phyloP scores from a whole-genome alignment of 306 rosid genomes.

The Arachis stenosperma region DNA sequence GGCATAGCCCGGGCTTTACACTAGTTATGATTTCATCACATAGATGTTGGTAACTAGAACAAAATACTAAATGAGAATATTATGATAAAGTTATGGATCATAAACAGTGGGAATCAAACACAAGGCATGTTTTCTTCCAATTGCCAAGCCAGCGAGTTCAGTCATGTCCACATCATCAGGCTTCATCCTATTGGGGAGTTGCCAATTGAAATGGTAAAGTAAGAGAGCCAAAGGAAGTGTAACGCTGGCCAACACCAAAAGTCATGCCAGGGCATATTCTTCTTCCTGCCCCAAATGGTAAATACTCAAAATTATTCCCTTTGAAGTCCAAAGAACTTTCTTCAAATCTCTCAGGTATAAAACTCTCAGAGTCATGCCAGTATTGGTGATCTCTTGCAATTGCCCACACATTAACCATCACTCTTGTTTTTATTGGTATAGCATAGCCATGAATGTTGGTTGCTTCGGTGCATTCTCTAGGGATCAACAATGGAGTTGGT shows the following conservation, averaged over 20 bases:
- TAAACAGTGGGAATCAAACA: constrained; percentile 1
- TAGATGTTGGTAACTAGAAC: no score
- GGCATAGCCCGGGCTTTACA: no score
- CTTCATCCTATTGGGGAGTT: constrained; percentile 6
- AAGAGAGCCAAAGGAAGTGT: constrained; percentile 7
- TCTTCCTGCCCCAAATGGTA: constrained; percentile 13
- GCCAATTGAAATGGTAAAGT: constrained; percentile 17
- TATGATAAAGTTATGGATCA: neutral
- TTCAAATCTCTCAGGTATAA: constrained; percentile 3
- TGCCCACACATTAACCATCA: constrained; percentile 8
- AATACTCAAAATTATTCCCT: constrained; percentile 24
- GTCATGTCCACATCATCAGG: neutral
- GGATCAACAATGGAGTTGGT: constrained; percentile 30
- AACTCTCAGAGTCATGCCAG: constrained; percentile 19
- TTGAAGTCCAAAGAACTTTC: neutral
- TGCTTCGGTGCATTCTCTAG: constrained; percentile 30
- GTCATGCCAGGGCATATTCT: constrained; percentile 13
- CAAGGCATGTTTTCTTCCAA: neutral
- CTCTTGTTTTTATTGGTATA: constrained; percentile 4
- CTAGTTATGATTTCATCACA: no score
- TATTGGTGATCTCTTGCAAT: constrained; percentile 10
- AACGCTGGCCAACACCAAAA: constrained; percentile 9
- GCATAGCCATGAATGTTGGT: constrained; percentile 20
- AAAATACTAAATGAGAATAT: no score
- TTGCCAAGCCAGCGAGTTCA: neutral